Base-by-base conservation (phyloP, 2,329 filamentous ascomycete genomes). In the Xylariales sp. region DNA sequence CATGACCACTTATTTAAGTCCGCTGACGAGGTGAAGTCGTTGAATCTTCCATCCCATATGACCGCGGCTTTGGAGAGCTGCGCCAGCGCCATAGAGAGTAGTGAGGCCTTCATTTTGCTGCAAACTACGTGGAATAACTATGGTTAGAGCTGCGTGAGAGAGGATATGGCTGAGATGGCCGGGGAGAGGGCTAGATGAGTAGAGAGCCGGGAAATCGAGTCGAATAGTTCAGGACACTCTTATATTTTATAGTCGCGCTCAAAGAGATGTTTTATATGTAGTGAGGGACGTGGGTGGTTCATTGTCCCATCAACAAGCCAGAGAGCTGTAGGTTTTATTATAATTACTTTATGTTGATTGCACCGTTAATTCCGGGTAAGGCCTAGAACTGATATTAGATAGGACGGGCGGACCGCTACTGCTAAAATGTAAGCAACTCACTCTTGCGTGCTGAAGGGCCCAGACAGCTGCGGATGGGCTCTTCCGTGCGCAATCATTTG, bases 21-120 rank as follows among this genome's bases (percentile, higher is more conserved):
- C 2, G 83, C 74, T 58, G 81, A 82, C 18, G 83, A 80, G 23
- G 79, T 80, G 67, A 87, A 79, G 59, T 85, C 82, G 75, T 89
- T 89, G 79, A 89, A 87, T 58, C 86, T 83, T 18, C 87, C 87
- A 75, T 89, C 86, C 87, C 87, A 89, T 9, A 89, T 78, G 41
- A 89, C 81, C 0, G 83, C 83, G 58, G 83, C 84, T 75, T 76
- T 73, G 62, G 72, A 74, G 46, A 71, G 61, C 3, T 65, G 68
- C 54, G 71, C 75, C 54, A 76, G 65, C 50, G 67, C 46, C 16
- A 62, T 58, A 39, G 73, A 62, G 63, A 75, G 57, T 3, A 69
- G 52, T 7, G 62, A 58, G 28, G 53, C 56, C 70, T 73, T 76
- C 75, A 76, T 76, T 54, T 41, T 70, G 58, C 39, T 39, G 36